Evolutionary conservation across 2,329 filamentous ascomycete genomes (phyloP), one percentile per base, ranked within the genome.

Genomic region (Apiospora saccharicola): DNA sequence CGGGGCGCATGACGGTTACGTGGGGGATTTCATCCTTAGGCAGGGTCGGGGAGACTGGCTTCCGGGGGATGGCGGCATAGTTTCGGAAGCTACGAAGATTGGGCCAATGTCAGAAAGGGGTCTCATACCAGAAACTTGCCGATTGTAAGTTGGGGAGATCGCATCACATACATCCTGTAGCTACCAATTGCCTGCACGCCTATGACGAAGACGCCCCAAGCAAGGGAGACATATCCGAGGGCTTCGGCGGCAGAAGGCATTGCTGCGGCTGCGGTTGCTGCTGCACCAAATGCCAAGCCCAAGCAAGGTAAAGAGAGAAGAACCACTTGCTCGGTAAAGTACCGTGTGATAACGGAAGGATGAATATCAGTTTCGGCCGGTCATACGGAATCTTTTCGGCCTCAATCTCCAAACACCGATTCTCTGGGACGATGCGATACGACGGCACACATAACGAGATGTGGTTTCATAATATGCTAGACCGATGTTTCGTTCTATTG

Each of bases 1-100:
- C 92, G 0, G 96, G 97, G 2, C 96, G 93, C 76, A 99, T 95
- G 73, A 98, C 89, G 44, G 96, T 98, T 78, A 99, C 88, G 83
- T 94, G 91, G 22, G 95, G 96, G 3, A 94, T 86, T 51, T 91
- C 83, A 75, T 88, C 80, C 53, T 83, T 78, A 4, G 83, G 82
- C 0, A 91, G 82, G 0, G 81, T 81, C 1, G 89, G 83, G 3
- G 90, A 90, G 22, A 88, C 79, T 6, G 89, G 84, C 7, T 85
- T 81, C n/a, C 80, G 78, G 2, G 87, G 87, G 3, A 82, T 84
- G 1, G 81, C 82, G 0, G 88, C 89, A 79, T 89, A 90, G 76
- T 86, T 81, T 57, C 85, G 86, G 76, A 89, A 88, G 74, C 90
- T 89, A 76, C 13, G 70, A 47, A 43, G 10, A 26, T 71, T 4